Percentiles rank a stretch among this genome's conserved stretches.
These are phyloP conservation scores for Rubroshorea leprosula DNA, from an alignment of 345 rosid species.

Conservation along the genomic window DNA sequence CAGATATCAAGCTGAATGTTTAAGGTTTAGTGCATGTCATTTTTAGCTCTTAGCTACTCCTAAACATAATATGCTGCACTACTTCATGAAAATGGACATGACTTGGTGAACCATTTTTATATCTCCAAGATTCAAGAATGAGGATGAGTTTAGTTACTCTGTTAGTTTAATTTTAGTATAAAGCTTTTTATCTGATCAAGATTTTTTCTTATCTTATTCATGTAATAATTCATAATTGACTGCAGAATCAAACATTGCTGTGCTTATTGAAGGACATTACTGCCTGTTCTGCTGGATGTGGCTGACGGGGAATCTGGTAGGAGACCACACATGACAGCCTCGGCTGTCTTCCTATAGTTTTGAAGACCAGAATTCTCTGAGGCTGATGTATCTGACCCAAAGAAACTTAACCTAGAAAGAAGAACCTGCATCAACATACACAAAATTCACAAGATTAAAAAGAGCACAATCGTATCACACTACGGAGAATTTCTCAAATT, in stretches of 20 bases:
- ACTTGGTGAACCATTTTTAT: neutral
- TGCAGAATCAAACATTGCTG: too few species aligned
- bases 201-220: too few species aligned
- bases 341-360: slow-evolving; percentile 73
- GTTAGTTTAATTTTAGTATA: neutral
- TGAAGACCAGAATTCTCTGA: slow-evolving; percentile 53
- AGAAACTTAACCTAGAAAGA: slow-evolving; percentile 74
- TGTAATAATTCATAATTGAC: too few species aligned
- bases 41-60: neutral
- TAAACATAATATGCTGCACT: neutral
- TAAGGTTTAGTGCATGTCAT: too few species aligned
- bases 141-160: too few species aligned
- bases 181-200: neutral
- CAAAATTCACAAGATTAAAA: neutral
- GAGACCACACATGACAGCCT: slow-evolving; percentile 90
- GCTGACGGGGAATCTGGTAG: slow-evolving; percentile 85
- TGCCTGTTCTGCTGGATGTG: slow-evolving; percentile 67
- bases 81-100: neutral
- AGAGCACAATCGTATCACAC: neutral
- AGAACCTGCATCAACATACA: slow-evolving; percentile 52
- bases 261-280: slow-evolving; percentile 36
- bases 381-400: slow-evolving; percentile 45
- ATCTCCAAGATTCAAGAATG: neutral
- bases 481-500: neutral
- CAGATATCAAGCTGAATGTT: too few species aligned